phyloP scores from a whole-genome alignment of 1,139 yeast species.

The Nadsonia commutata region DNA sequence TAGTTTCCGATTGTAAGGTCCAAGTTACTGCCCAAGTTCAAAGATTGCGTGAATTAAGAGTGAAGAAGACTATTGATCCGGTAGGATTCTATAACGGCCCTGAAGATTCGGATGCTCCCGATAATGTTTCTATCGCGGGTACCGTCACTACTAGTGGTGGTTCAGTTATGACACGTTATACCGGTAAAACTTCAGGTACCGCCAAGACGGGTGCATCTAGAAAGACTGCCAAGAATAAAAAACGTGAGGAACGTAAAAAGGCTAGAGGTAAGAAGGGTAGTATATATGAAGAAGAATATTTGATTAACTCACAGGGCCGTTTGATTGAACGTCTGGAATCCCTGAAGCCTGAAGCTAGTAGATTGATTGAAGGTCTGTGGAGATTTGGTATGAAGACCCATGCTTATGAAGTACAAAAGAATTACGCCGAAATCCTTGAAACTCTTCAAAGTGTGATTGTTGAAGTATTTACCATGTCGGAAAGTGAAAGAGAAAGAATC shows the following conservation, averaged over 20 bases:
- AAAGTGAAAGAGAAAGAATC: constrained; percentile 77
- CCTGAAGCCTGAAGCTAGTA: constrained; percentile 60
- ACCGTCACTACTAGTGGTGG: constrained; percentile 88
- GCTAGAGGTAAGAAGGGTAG: constrained; percentile 98
- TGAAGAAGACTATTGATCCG: constrained; percentile 73
- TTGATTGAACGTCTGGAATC: constrained; percentile 67
- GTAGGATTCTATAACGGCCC: constrained; percentile 48
- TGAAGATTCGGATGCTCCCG: constrained; percentile 60
- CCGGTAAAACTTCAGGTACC: constrained; percentile 90
- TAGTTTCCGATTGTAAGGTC: constrained; percentile 78
- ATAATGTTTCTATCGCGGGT: constrained; percentile 88
- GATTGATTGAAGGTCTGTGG: constrained; percentile 59
- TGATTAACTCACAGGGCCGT: constrained; percentile 77
- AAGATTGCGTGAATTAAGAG: constrained; percentile 71
- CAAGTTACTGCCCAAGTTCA: constrained; percentile 73
- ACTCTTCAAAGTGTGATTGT: constrained; percentile 43
- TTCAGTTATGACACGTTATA: constrained; percentile 85
- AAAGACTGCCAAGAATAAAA: constrained; percentile 75
- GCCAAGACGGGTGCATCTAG: constrained; percentile 95
- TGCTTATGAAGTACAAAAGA: constrained; percentile 68
- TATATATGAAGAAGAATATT: constrained; percentile 90
- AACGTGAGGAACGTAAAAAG: constrained; percentile 88
- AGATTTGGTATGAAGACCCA: constrained; percentile 63
- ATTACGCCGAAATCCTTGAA: constrained; percentile 42
- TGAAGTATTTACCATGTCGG: constrained; percentile 59